Base-by-base conservation (phyloP, 495 filamentous ascomycete genomes). In the Friedmanniomyces simplex region DNA sequence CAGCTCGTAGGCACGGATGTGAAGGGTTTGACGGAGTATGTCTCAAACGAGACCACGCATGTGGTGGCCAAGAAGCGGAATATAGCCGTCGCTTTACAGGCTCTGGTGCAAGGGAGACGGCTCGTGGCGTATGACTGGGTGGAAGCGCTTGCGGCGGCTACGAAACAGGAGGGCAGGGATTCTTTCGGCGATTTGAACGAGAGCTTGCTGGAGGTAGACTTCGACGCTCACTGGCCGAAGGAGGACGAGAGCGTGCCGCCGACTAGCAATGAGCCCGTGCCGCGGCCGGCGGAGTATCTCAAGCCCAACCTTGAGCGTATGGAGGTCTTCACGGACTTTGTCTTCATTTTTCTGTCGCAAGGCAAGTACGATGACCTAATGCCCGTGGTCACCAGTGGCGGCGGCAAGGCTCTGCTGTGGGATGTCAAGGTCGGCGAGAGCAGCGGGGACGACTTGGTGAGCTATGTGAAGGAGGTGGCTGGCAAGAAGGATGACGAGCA, bases 51-150 rank as follows among this genome's bases (percentile, higher is more conserved):
- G 0, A 96, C 93, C 0, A 94, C 91, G 0, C 91, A 98, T 68
- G 85, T 95, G 20, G 83, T 97, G 20, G 82, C 88, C 16, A 85
- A 80, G 66, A 96, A 95, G 70, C 79, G 93, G 41, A 98, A 98
- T 70, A 90, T 86, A 14, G 45, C 89, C 1, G 89, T 87, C 58
- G 86, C 84, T 0, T 71, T 97, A 4, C 89, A 95, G 65, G 91
- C 88, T n/a, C 75, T 98, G 22, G 82, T 96, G 50, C 86, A 91
- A 61, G 89, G 79, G 13, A 86, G 78, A 74, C 82, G 82, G 60
- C 85, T 97, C 48, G 91, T 96, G 13, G 81, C 83, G 10, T 79
- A 88, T 46, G 77, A 77, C 4, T 98, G 84, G 59, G 73, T 85
- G 45, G 86, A 85, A 51, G 87, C 86, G n/a, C 74, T 73, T 1